phyloP scores from a whole-genome alignment of 306 rosid genomes.

The Quercus bicolor region DNA sequence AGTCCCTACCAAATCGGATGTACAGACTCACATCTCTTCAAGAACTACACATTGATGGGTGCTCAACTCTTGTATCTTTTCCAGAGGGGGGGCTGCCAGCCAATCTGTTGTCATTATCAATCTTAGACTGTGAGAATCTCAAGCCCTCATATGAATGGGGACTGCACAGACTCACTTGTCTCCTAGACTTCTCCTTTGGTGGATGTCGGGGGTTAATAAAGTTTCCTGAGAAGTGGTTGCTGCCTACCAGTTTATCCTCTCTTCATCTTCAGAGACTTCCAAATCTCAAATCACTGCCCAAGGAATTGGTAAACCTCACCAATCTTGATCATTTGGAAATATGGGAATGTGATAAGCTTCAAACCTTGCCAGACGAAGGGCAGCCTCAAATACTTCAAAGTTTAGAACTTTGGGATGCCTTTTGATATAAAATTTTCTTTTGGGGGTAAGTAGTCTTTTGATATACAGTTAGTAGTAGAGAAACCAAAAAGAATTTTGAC shows the following conservation, averaged over 20 bases:
- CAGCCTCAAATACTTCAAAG: constrained; percentile 13
- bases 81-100: constrained; percentile 29
- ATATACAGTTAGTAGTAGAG: neutral
- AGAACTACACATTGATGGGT: constrained; percentile 22
- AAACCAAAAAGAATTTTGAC: neutral
- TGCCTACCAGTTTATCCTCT: constrained; percentile 25
- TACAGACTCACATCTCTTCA: constrained; percentile 27
- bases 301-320: constrained; percentile 8
- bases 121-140: constrained; percentile 25
- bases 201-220: constrained; percentile 20
- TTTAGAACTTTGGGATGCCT: constrained; percentile 13
- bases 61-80: constrained; percentile 16
- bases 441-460: neutral
- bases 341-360: constrained; percentile 24
- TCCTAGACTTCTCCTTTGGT: constrained; percentile 23
- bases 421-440: too few species aligned
- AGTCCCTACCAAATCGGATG: constrained; percentile 21
- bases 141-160: constrained; percentile 33
- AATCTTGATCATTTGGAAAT: constrained; percentile 24
- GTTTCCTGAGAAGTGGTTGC: constrained; percentile 31
- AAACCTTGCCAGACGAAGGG: neutral
- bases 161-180: constrained; percentile 28
- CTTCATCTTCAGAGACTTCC: constrained; percentile 32
- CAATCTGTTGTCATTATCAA: constrained; percentile 19
- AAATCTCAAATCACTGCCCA: constrained; percentile 24